These are phyloP conservation scores for Takashimella tepidaria DNA, from an alignment of 1,284 basidiomycete species.

Conservation along the genomic window DNA sequence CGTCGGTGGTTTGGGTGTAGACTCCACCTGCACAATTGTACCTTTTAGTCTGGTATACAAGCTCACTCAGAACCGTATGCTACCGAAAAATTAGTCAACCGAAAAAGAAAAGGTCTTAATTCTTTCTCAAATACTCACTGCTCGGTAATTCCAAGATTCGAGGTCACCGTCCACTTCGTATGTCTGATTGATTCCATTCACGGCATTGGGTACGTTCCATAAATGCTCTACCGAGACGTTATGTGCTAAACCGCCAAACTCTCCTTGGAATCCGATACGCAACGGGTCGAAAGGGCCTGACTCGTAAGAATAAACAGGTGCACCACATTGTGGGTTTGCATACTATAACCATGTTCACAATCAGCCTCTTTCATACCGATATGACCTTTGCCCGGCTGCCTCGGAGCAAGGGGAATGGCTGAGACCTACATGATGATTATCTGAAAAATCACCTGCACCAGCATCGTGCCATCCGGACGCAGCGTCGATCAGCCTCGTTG, in stretches of 20 bases:
- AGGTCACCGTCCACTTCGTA: slow-evolving; percentile 17
- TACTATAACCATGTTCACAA: too few relatives aligned
- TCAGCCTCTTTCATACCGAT: too few relatives aligned
- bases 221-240: slow-evolving; percentile 26
- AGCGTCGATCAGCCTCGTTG: slow-evolving; percentile 17
- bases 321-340: slow-evolving; percentile 17
- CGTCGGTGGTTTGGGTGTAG: slow-evolving; percentile 24
- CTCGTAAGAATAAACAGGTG: slow-evolving; percentile 3
- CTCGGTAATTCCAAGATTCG: slow-evolving; percentile 16
- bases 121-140: slow-evolving; percentile 8
- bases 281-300: slow-evolving; percentile 16
- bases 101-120: background rate
- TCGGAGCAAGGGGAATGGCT: too few relatives aligned
- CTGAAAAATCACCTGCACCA: slow-evolving; percentile 20
- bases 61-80: slow-evolving; percentile 8
- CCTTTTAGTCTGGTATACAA: slow-evolving; percentile 8
- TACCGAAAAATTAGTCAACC: too few relatives aligned
- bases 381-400: too few relatives aligned
- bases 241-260: slow-evolving; percentile 21
- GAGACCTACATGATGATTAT: slow-evolving; percentile 19
- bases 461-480: slow-evolving; percentile 20
- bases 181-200: slow-evolving; percentile 16
- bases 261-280: slow-evolving; percentile 24
- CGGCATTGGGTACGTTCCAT: slow-evolving; percentile 16
- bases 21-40: slow-evolving; percentile 19